Evolutionary conservation across 148 eudicot species (phyloP).

Genomic region (Cornus kousa): DNA sequence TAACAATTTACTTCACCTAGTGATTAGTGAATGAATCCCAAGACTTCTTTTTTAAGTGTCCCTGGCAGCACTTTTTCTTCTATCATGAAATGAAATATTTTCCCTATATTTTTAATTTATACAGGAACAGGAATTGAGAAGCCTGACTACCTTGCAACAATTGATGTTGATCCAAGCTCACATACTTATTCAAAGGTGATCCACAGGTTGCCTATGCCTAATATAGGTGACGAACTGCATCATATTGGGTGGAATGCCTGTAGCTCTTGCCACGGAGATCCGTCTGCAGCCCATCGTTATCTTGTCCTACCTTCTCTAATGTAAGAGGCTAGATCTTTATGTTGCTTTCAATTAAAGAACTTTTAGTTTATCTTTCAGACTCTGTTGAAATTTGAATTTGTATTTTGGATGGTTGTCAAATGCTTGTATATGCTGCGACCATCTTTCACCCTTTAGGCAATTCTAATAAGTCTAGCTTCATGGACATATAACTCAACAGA

Average conservation of each 20-base stretch:
- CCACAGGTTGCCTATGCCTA: constrained; percentile 81
- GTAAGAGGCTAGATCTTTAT: constrained; percentile 33
- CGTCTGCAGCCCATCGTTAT: constrained; percentile 70
- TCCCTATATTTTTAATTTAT: not conserved
- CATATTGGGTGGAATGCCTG: constrained; percentile 99
- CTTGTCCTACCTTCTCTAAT: constrained; percentile 87
- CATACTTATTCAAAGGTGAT: constrained; percentile 75
- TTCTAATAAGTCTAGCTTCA: not conserved
- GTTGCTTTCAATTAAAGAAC: too few relatives aligned
- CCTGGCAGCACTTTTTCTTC: not conserved
- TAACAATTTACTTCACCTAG: too few relatives aligned
- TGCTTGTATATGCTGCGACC: not conserved
- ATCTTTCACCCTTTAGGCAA: not conserved
- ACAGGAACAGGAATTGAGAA: constrained; percentile 86
- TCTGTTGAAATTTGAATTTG: not conserved
- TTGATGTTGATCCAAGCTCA: constrained; percentile 87
- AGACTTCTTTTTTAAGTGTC: not conserved
- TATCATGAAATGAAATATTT: not conserved
- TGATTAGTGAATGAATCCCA: too few relatives aligned
- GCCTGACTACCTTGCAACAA: constrained; percentile 87
- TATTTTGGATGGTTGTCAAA: not conserved
- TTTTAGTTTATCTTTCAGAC: not conserved
- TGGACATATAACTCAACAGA: not conserved
- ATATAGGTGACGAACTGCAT: constrained; percentile 86
- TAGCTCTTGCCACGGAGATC: constrained; percentile 94